phyloP scores from a whole-genome alignment of 2,329 filamentous ascomycete species.

The Chalara sp. region DNA sequence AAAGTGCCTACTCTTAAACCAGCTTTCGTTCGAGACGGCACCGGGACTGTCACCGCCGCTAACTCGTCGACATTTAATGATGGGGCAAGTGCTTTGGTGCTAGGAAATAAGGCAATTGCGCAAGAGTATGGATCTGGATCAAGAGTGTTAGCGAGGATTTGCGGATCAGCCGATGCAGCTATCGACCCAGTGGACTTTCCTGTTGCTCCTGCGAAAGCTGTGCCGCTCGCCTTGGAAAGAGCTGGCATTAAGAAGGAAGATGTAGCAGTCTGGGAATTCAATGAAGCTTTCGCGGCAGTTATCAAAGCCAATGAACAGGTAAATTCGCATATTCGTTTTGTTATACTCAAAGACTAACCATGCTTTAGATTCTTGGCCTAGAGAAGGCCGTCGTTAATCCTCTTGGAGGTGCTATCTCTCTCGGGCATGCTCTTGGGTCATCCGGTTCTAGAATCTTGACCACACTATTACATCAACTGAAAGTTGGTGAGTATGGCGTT shows the following conservation, averaged over 20 bases:
- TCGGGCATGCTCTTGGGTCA: slow-evolving; percentile 88
- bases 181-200: slow-evolving; percentile 92
- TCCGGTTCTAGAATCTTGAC: slow-evolving; percentile 85
- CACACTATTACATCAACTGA: slow-evolving; percentile 80
- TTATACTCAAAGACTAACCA: too few relatives aligned
- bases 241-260: slow-evolving; percentile 89
- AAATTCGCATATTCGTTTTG: slow-evolving; percentile 6
- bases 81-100: slow-evolving; percentile 81
- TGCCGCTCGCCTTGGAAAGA: slow-evolving; percentile 79
- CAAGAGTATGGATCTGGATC: slow-evolving; percentile 71
- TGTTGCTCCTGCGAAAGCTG: slow-evolving; percentile 83
- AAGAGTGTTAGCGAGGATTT: slow-evolving; percentile 79
- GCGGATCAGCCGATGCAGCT: slow-evolving; percentile 81
- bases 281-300: slow-evolving; percentile 94
- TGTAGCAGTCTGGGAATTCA: slow-evolving; percentile 95
- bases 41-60: slow-evolving; percentile 86
- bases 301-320: slow-evolving; percentile 92
- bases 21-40: slow-evolving; percentile 80
- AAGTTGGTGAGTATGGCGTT: slow-evolving; percentile 82
- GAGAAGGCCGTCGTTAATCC: slow-evolving; percentile 74
- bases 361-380: slow-evolving; percentile 48
- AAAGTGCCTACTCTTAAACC: slow-evolving; percentile 84
- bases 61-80: slow-evolving; percentile 95
- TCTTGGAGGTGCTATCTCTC: slow-evolving; percentile 78
- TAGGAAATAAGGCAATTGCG: slow-evolving; percentile 75